Evolutionary conservation across 495 filamentous ascomycete genomes (phyloP).

Genomic region (Tetracladium setigerum): DNA sequence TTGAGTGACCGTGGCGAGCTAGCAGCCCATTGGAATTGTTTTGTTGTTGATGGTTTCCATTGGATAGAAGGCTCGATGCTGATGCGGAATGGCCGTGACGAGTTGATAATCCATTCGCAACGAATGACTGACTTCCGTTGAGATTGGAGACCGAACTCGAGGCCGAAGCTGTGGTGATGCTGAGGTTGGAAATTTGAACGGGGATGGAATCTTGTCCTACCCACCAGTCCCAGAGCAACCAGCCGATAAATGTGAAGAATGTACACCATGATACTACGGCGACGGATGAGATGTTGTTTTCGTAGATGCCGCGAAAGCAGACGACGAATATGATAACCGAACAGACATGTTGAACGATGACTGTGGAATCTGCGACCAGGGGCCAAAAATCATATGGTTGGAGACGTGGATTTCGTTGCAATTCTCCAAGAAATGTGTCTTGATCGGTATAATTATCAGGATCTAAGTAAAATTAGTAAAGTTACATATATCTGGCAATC

Average conservation of each 20-base stretch:
- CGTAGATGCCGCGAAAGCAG: constrained; percentile 85
- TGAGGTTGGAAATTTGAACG: constrained; percentile 29
- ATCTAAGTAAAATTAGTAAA: constrained; percentile 41
- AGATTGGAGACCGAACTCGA: constrained; percentile 38
- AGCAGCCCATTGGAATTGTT: constrained; percentile 14
- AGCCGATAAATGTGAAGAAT: constrained; percentile 76
- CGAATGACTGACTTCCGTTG: constrained; percentile 1
- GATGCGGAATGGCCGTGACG: constrained; percentile 23
- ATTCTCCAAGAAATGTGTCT: constrained; percentile 88
- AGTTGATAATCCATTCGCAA: constrained; percentile 15
- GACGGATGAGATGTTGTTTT: constrained; percentile 76
- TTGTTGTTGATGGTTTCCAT: constrained; percentile 20
- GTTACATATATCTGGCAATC: not conserved
- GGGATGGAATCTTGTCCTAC: constrained; percentile 44
- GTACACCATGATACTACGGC: constrained; percentile 80
- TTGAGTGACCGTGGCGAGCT: constrained; percentile 22
- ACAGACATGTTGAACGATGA: constrained; percentile 94
- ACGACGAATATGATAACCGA: constrained; percentile 91
- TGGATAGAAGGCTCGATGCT: not conserved
- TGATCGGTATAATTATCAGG: constrained; percentile 98
- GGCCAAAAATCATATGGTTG: constrained; percentile 98
- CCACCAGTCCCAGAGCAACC: constrained; percentile 90
- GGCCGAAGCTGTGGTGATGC: constrained; percentile 16
- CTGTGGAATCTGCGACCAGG: constrained; percentile 86
- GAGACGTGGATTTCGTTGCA: constrained; percentile 90